Percentiles rank a stretch among this genome's conserved stretches.
These are phyloP conservation scores for Xylaria sp. DNA, from an alignment of 2,329 filamentous ascomycete species.

Conservation along the genomic window DNA sequence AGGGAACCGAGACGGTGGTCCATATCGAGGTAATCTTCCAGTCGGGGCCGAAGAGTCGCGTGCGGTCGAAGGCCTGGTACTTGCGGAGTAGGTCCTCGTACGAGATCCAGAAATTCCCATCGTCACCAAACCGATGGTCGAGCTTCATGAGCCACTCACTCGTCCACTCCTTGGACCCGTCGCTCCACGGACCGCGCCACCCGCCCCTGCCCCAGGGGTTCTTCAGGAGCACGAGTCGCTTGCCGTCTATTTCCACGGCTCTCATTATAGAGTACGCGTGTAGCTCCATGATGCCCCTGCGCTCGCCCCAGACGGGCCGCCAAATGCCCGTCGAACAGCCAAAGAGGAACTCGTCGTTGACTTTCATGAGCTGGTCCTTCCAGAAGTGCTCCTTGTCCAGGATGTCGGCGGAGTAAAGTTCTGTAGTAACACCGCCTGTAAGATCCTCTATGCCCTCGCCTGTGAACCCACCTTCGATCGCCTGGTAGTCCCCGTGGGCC, in stretches of 20 bases:
- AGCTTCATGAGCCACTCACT: constrained; percentile 79
- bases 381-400: constrained; percentile 82
- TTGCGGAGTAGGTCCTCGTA: constrained; percentile 68
- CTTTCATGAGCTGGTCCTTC: constrained; percentile 79
- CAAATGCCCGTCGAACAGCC: constrained; percentile 65
- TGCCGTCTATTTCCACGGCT: constrained; percentile 67
- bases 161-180: constrained; percentile 87
- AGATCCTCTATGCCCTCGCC: constrained; percentile 69
- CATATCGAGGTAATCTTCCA: constrained; percentile 62
- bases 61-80: constrained; percentile 67
- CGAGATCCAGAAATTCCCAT: constrained; percentile 73
- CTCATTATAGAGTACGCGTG: constrained; percentile 71
- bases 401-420: constrained; percentile 73
- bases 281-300: constrained; percentile 66
- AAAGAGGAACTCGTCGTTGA: constrained; percentile 81
- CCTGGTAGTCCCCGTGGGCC: constrained; percentile 76
- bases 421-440: constrained; percentile 72
- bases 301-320: constrained; percentile 57
- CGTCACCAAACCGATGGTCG: constrained; percentile 78
- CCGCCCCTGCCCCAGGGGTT: constrained; percentile 86
- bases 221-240: constrained; percentile 71
- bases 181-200: constrained; percentile 84
- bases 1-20: constrained; percentile 64
- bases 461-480: constrained; percentile 74
- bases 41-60: constrained; percentile 65